A percentile compares a stretch with the other conserved stretches of the same genome.
phyloP scores from a whole-genome alignment of 2,329 filamentous ascomycete species.

The Colletotrichum sp. region DNA sequence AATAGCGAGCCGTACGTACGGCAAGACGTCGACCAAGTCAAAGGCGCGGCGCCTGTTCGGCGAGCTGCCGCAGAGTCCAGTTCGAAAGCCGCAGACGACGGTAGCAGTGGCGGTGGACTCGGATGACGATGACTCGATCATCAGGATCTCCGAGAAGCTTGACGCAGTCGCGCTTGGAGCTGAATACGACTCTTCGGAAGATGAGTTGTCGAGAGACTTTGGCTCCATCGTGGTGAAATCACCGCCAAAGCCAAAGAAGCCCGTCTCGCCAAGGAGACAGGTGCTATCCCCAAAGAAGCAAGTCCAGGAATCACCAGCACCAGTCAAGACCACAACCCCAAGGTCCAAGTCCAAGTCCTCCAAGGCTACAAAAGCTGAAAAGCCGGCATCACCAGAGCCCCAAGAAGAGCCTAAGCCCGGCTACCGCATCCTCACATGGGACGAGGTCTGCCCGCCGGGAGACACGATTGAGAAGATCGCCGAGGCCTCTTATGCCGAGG shows the following conservation, averaged over 20 bases:
- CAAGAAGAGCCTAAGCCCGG: conserved; percentile 19
- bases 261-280: not conserved
- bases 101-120: not conserved
- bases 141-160: conserved; percentile 38
- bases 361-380: not conserved
- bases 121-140: conserved; percentile 25
- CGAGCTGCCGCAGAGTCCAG: conserved; percentile 56
- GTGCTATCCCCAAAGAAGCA: not conserved
- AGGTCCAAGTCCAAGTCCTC: not conserved
- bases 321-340: not conserved
- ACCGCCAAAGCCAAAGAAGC: not conserved
- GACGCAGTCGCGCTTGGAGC: conserved; percentile 33
- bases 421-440: conserved; percentile 57
- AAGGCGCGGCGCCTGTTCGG: conserved; percentile 55
- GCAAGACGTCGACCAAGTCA: conserved; percentile 51
- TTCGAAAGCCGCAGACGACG: conserved; percentile 32
- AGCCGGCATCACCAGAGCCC: not conserved
- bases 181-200: conserved; percentile 13
- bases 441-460: conserved; percentile 58
- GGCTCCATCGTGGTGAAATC: not conserved
- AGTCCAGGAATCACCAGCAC: not conserved
- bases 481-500: conserved; percentile 70
- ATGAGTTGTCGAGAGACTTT: conserved; percentile 10
- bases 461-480: conserved; percentile 67
- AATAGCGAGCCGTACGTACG: conserved; percentile 52